Base-by-base conservation (phyloP, 2,329 filamentous ascomycete genomes). In the Venturia effusa region DNA sequence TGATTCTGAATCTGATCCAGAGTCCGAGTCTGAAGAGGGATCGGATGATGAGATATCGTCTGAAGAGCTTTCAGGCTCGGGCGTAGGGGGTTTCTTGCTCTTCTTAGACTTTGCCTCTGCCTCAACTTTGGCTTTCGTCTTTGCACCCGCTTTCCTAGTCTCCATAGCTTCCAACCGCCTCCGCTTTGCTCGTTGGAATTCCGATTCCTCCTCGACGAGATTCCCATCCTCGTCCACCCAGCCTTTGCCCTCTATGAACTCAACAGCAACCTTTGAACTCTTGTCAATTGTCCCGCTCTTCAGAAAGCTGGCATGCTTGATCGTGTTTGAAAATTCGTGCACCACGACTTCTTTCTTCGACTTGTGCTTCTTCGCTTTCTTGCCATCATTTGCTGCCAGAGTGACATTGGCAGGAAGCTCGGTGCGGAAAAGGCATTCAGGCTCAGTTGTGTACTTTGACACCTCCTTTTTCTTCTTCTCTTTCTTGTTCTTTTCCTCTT, bases 291-390 rank as follows among this genome's bases (percentile, higher is more conserved):
- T 73, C 17, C 73, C 79, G 6, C 80, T 78, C 72, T 90, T 90
- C 65, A 97, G 75, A 72, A 96, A 97, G 4, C 84, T 88, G 0
- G 92, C 90, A 67, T 91, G 88, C 70, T 91, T 93, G 43, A 84
- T 86, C 8, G 88, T 92, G 73, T 91, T 92, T 69, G 88, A 84
- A 72, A 97, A 97, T 72, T 99, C 94, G 74, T 97, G 92, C 3
- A 97, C 82, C 4, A 90, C 79, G 1, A 87, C 81, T 65, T 89
- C 84, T 27, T 79, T 70, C 55, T 70, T 72, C 3, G 70, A 80
- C 57, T 81, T 83, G 68, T 83, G 84, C 72, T 83, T 84, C 69
- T 85, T 86, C 68, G 83, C 85, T 68, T 81, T 80, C 67, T 80
- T 79, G n/a, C 77, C 73, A 17, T 75, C 72, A 24, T 73, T 75